These are phyloP conservation scores for Tolypocladium nubicola DNA, from an alignment of 2,329 filamentous ascomycete genomes.

Conservation along the genomic window DNA sequence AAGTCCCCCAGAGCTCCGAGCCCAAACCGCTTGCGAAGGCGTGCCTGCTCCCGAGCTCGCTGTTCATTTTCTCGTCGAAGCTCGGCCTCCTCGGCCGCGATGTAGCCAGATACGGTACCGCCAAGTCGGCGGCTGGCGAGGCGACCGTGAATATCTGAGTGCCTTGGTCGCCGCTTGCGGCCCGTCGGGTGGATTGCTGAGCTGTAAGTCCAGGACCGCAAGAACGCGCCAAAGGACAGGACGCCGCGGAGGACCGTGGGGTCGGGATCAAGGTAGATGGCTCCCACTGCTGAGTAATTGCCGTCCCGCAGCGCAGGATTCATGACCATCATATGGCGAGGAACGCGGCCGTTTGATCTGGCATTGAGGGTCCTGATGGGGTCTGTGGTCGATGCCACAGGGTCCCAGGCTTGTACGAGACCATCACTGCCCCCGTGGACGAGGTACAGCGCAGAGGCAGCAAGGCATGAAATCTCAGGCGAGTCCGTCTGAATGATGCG, in stretches of 20 bases:
- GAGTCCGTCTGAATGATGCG: slow-evolving; percentile 84
- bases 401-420: slow-evolving; percentile 93
- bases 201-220: slow-evolving; percentile 92
- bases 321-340: slow-evolving; percentile 53
- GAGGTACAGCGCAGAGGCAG: slow-evolving; percentile 73
- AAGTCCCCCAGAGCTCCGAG: slow-evolving; percentile 58
- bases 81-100: slow-evolving; percentile 75
- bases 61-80: slow-evolving; percentile 62
- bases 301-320: slow-evolving; percentile 53
- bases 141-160: slow-evolving; percentile 49
- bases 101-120: slow-evolving; percentile 67
- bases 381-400: slow-evolving; percentile 66
- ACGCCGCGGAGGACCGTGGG: slow-evolving; percentile 76
- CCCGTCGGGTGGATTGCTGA: slow-evolving; percentile 66
- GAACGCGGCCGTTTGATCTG: slow-evolving; percentile 69
- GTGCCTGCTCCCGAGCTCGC: slow-evolving; percentile 55
- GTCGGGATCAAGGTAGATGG: slow-evolving; percentile 80
- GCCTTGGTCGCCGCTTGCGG: slow-evolving; percentile 68
- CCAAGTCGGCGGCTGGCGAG: slow-evolving; percentile 43
- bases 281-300: slow-evolving; percentile 72
- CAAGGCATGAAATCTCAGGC: slow-evolving; percentile 73
- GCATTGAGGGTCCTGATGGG: slow-evolving; percentile 83
- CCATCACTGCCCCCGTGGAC: slow-evolving; percentile 93
- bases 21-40: slow-evolving; percentile 72
- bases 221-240: slow-evolving; percentile 73